Percentiles rank a stretch among this genome's conserved stretches.
Evolutionary conservation across 202 grass and related monocot genomes (phyloP).

Genomic region (Setaria viridis): DNA sequence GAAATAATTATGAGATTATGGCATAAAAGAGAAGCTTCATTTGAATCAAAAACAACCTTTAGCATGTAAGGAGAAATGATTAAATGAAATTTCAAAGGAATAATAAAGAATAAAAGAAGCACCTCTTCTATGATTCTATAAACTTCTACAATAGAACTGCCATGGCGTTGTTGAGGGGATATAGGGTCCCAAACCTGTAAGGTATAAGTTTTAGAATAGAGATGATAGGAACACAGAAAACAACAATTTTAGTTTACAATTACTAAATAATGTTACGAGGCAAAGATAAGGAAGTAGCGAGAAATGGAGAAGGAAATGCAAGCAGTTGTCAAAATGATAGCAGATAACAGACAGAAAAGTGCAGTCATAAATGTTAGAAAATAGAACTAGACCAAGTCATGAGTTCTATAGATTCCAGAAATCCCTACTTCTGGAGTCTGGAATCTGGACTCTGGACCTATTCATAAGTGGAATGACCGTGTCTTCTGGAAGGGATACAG

Average conservation of each 20-base stretch:
- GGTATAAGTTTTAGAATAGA: conserved; percentile 41
- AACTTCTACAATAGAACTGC: conserved; percentile 92
- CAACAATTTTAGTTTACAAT: conserved; percentile 5
- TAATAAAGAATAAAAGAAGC: conserved; percentile 42
- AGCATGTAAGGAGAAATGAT: conserved; percentile 12
- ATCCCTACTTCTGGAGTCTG: not conserved
- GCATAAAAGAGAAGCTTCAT: conserved; percentile 26
- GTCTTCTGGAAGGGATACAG: conserved; percentile 2
- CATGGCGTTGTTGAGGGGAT: conserved; percentile 96
- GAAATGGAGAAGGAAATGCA: not conserved
- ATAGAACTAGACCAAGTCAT: conserved; percentile 5
- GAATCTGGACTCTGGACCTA: not conserved
- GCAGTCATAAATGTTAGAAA: conserved; percentile 5
- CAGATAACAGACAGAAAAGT: conserved; percentile 25
- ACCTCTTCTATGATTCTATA: conserved; percentile 99
- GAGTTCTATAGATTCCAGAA: not conserved
- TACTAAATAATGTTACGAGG: not conserved
- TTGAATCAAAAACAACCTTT: conserved; percentile 19
- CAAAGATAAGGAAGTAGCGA: conserved; percentile 7
- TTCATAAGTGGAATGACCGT: not conserved
- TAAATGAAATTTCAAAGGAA: conserved; percentile 20
- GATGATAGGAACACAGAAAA: conserved; percentile 38
- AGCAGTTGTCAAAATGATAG: not conserved
- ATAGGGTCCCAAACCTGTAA: conserved; percentile 92
- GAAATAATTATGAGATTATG: conserved; percentile 8